These are phyloP conservation scores for Termitomyces sp. DNA, from an alignment of 768 basidiomycete species.

Conservation along the genomic window DNA sequence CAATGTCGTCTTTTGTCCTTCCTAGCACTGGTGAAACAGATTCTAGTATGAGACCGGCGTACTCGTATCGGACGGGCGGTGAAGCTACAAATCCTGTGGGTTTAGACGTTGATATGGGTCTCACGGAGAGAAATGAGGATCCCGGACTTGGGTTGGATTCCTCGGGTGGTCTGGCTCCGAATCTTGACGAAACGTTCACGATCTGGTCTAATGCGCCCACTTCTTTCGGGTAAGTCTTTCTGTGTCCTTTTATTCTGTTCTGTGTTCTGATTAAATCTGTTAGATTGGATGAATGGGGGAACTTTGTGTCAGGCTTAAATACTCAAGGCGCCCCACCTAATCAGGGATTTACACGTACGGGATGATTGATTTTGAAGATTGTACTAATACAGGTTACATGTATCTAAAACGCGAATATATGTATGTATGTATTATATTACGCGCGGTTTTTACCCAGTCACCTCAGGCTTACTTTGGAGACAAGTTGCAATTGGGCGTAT, in stretches of 20 bases:
- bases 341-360: background rate
- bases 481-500: no score
- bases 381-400: background rate
- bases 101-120: background rate
- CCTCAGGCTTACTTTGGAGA: no score
- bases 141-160: background rate
- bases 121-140: background rate
- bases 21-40: background rate
- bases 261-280: background rate
- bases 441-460: no score
- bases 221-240: conserved; percentile 53
- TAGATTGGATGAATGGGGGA: conserved; percentile 42
- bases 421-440: no score
- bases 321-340: conserved; percentile 4
- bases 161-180: background rate
- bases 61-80: background rate
- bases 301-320: conserved; percentile 35
- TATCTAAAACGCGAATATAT: background rate
- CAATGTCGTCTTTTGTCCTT: conserved; percentile 2
- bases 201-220: conserved; percentile 67
- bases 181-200: conserved; percentile 41
- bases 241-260: background rate
- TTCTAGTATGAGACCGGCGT: background rate
- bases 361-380: background rate
- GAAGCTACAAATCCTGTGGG: background rate